Base-by-base conservation (phyloP, 169 alveolate species). In the Plasmodium falciparum region DNA sequence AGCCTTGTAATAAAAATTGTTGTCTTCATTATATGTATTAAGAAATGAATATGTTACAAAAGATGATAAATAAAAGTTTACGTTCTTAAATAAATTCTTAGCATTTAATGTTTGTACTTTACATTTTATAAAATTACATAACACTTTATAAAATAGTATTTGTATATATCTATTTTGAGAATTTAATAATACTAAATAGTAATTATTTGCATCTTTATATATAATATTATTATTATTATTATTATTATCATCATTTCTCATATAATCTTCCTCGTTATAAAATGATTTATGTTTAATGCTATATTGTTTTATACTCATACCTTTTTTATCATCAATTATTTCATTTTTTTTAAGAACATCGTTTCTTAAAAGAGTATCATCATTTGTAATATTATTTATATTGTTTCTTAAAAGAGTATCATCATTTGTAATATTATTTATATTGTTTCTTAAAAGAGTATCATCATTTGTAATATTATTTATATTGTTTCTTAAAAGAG, bases 131-230 rank as follows among this genome's bases (percentile, higher is more conserved):
- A 72, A 83, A 24, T 67, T 83, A 9, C 49, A 56, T 83, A 83
- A 17, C 17, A 83, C 70, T 69, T 83, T 83, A 50, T 17, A 83
- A 67, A 83, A 83, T 58, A 83, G 58, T 29, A 83, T 58, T 63
- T 83, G 65, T 12, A 69, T 54, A 83, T 56, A 83, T 83, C 83
- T 83, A 72, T 83, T 22, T 33, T 69, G 83, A 24, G 91, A 69
- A 24, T 83, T 83, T 26, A 72, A 67, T 63, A 83, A 69, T 9
- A 83, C 71, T 47, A 83, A 72, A 58, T 67, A 39, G 24, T 70
- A 83, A 73, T 69, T 49, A 43, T 69, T 83, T 11, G 24, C 45
- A 49, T 69, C 69, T 49, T 67, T 50, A 11, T 43, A 62, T 12
- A 17, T 22, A 0, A 24, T 56, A 11, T 54, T 24, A 13, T 29